A percentile compares a stretch with the other conserved stretches of the same genome.
Evolutionary conservation across 1,284 basidiomycete species (phyloP).

Genomic region (Athelia sp.): DNA sequence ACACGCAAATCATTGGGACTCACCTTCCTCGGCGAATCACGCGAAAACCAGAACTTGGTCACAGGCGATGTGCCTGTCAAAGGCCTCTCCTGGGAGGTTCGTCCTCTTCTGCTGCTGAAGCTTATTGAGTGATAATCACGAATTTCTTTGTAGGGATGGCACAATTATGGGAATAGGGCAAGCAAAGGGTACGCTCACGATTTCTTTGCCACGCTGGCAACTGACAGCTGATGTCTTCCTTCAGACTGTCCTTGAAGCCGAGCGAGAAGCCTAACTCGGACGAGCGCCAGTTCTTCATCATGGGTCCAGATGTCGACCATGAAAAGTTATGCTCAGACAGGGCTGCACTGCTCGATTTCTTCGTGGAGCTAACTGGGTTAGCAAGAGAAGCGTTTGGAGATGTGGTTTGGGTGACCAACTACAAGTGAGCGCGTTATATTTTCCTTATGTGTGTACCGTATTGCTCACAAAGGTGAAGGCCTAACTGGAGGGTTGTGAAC

Average conservation of each 20-base stretch:
- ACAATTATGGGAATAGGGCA: constrained; percentile 19
- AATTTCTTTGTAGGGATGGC: constrained; percentile 22
- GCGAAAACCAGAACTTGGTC: constrained; percentile 24
- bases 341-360: constrained; percentile 11
- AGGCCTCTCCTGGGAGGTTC: constrained; percentile 27
- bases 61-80: constrained; percentile 37
- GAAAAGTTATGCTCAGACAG: constrained; percentile 19
- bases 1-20: constrained; percentile 39
- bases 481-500: constrained; percentile 26
- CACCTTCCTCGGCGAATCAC: constrained; percentile 40
- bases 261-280: constrained; percentile 8
- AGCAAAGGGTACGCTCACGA: too few species aligned
- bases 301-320: constrained; percentile 20
- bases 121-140: background rate
- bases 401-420: constrained; percentile 9
- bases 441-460: background rate
- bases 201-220: background rate
- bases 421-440: too few species aligned
- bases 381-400: constrained; percentile 8
- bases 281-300: constrained; percentile 29
- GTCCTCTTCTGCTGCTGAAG: constrained; percentile 2
- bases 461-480: constrained; percentile 8
- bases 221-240: background rate
- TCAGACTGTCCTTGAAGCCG: constrained; percentile 10
- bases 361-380: constrained; percentile 13